A percentile compares a stretch with the other conserved stretches of the same genome.
Evolutionary conservation across 768 basidiomycete species (phyloP).

Genomic region (Boletus barrowsii): DNA sequence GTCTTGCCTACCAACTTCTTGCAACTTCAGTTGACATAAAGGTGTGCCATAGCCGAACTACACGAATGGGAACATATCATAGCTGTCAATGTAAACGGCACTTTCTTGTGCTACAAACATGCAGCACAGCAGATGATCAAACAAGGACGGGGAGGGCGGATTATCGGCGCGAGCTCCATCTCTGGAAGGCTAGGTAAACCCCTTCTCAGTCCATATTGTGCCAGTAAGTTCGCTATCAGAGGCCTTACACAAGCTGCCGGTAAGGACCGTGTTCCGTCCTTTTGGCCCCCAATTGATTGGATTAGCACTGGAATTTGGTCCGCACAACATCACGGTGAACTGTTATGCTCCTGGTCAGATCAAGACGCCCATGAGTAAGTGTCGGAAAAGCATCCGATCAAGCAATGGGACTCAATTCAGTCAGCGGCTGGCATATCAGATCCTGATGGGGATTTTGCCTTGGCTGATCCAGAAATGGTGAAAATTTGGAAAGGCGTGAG

Average conservation of each 20-base stretch:
- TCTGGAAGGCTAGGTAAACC: neutral
- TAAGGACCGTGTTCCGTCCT: slow-evolving; percentile 4
- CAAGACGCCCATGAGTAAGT: slow-evolving; percentile 29
- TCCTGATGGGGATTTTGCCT: neutral
- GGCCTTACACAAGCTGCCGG: slow-evolving; percentile 38
- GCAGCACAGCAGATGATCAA: slow-evolving; percentile 58
- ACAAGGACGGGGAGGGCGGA: slow-evolving; percentile 47
- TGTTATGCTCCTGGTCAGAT: slow-evolving; percentile 37
- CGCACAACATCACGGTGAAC: slow-evolving; percentile 36
- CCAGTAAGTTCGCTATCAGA: slow-evolving; percentile 39
- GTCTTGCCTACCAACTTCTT: neutral
- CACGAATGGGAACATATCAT: slow-evolving; percentile 1
- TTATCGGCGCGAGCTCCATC: slow-evolving; percentile 40
- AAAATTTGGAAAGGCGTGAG: neutral
- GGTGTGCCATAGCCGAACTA: neutral
- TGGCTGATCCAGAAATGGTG: neutral
- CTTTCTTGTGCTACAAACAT: slow-evolving; percentile 59
- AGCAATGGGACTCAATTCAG: neutral
- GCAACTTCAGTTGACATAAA: neutral
- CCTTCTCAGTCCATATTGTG: slow-evolving; percentile 10
- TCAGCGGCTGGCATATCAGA: neutral
- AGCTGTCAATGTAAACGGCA: slow-evolving; percentile 48
- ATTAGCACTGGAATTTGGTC: slow-evolving; percentile 25
- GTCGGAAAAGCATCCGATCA: neutral
- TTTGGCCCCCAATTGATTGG: neutral